Evolutionary conservation across 2,329 filamentous ascomycete genomes (phyloP), one percentile per base, ranked within the genome.

Genomic region (Epicoccum nigrum): DNA sequence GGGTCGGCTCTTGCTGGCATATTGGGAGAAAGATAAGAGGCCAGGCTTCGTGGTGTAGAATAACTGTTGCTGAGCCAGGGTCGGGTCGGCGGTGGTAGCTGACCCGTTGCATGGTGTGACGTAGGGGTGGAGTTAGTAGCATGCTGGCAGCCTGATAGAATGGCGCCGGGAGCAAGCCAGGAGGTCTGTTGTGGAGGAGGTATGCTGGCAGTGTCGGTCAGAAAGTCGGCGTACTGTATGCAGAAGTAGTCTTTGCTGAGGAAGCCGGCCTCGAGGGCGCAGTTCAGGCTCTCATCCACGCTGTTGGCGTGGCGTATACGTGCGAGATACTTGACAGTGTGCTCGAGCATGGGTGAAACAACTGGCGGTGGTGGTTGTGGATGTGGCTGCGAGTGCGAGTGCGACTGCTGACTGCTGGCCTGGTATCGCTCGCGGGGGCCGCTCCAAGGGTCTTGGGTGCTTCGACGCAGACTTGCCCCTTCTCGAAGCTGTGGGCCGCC

Each of bases 101-200:
- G 45, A 32, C 8, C 27, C 2, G 42, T 9, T 5, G 42, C 17
- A 19, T 27, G 37, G 15, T 28, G 15, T 2, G 49, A 15, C 1
- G 32, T 13, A 15, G 39, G 7, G 19, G 58, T 58, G 20, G 60
- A 61, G 15, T 66, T 73, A 7, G 75, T 77, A 16, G 84, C 84
- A 62, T 84, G 81, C 64, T 88, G 86, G 20, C 78, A 82, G 3
- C 86, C 86, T 11, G 79, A 79, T 56, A 87, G 85, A 0, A 84
- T 76, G 44, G 82, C 79, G 16, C 86, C 85, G 5, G 83, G 79
- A 43, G 81, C 78, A 9, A 88, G 71, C 83, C 84, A 87, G 7
- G 85, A 87, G 40, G 79, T 85, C 44, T 77, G 72, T 2, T 70
- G 62, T n/a, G 83, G 80, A 2, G 79, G 77, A 2, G 77, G 73